phyloP scores from a whole-genome alignment of 148 eudicot species.

The Beta vulgaris region DNA sequence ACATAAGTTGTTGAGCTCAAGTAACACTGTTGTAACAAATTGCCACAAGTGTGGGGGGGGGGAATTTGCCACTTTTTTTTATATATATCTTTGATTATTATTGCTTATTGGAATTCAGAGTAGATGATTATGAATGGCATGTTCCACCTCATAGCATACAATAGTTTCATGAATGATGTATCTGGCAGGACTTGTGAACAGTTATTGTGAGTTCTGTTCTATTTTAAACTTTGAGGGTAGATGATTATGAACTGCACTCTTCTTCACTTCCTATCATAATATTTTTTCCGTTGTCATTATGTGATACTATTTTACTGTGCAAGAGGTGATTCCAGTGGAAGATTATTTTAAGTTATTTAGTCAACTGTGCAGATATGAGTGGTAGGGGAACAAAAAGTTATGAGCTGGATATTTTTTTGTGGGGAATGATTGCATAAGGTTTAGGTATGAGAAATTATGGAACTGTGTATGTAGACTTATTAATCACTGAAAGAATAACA shows the following conservation, averaged over 20 bases:
- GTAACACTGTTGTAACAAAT: not conserved
- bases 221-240: not conserved
- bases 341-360: not conserved
- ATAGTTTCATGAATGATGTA: not conserved
- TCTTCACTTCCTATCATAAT: not conserved
- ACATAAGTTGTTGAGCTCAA: not conserved
- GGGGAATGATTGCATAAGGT: slow-evolving; percentile 94
- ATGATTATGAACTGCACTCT: not conserved
- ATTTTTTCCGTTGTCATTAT: not conserved
- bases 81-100: not conserved
- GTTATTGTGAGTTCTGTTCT: not conserved
- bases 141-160: not conserved
- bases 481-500: not conserved
- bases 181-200: not conserved
- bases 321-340: not conserved
- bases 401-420: slow-evolving; percentile 80
- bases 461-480: not conserved
- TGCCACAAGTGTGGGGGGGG: not conserved
- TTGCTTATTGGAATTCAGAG: not conserved
- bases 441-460: slow-evolving; percentile 45
- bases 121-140: not conserved
- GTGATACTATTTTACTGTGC: not conserved
- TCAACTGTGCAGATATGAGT: slow-evolving; percentile 70
- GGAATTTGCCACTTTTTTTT: not conserved
- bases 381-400: slow-evolving; percentile 81